Evolutionary conservation across 768 basidiomycete genomes (phyloP), one percentile per base, ranked within the genome.

Genomic region (Lentinus tigrinus): DNA sequence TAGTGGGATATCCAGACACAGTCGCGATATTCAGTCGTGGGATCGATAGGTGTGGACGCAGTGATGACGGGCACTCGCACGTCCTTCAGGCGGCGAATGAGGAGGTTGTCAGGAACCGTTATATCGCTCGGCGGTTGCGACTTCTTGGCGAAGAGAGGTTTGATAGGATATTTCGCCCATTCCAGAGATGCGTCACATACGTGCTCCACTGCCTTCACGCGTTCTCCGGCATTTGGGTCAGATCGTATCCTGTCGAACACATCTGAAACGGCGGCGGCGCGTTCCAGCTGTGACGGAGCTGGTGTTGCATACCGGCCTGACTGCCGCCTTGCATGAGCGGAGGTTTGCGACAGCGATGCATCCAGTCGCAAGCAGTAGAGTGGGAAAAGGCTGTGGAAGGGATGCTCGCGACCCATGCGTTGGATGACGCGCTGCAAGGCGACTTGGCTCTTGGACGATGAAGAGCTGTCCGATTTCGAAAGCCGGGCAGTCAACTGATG

Each of bases 401-500:
- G 95, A 68, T 99, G 97, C 52, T 98, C 93, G 56, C 72, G 72
- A 65, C 91, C 91, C 81, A 99, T 90, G 23, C 85, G 81, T 4
- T 89, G 55, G 23, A 98, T 77, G 26, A 91, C 73, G 2, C 65
- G 72, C 50, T 87, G 84, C 5, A 98, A 77, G 57, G 78, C 83
- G 21, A 71, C 65, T 66, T 94, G 92, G 52, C 40, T 72, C 61
- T 5, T 72, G 57, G 36, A 73, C 36, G 67, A 47, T 23, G 69
- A 65, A 26, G 70, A 53, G 9, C 69, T 61, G 4, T 55, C 37
- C 4, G 77, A 57, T 43, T 75, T 81, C 13, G 88, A 82, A 28
- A 98, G 78, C 8, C 95, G 84, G n/a, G 96, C 95, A 0, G 94
- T 87, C 4, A 99, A 83, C 73, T 99, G 97, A 73, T 95, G 93